Evolutionary conservation across 805 yeast species (phyloP).

Genomic region (Yamadazyma takamatsuzukensis): DNA sequence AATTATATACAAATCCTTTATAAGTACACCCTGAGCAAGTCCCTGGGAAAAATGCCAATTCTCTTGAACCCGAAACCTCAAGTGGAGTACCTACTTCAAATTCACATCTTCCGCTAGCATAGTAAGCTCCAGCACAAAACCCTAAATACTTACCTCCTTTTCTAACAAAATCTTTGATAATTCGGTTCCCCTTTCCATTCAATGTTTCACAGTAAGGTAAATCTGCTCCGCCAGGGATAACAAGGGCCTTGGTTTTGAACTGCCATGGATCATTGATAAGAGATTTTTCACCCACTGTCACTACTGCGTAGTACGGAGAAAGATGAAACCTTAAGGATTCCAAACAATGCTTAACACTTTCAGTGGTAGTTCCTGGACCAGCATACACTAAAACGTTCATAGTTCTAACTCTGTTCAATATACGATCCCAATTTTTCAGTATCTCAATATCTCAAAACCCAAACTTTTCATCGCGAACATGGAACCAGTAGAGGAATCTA

Average conservation of each 20-base stretch:
- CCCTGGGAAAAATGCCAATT: slow-evolving; percentile 80
- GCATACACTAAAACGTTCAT: slow-evolving; percentile 38
- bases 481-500: slow-evolving; percentile 15
- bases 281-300: slow-evolving; percentile 59
- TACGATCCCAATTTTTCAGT: too few relatives aligned
- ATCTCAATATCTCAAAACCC: too few relatives aligned
- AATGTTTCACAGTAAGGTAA: slow-evolving; percentile 74
- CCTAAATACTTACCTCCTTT: slow-evolving; percentile 85
- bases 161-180: slow-evolving; percentile 60
- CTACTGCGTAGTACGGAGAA: slow-evolving; percentile 87
- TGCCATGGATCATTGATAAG: slow-evolving; percentile 86
- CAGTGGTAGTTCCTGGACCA: slow-evolving; percentile 81
- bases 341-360: slow-evolving; percentile 78
- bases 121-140: slow-evolving; percentile 95
- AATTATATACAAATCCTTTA: slow-evolving; percentile 74
- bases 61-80: slow-evolving; percentile 87
- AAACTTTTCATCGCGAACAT: slow-evolving; percentile 5
- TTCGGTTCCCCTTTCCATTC: slow-evolving; percentile 63
- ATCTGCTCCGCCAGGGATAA: slow-evolving; percentile 97
- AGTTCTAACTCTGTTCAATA: neutral
- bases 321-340: slow-evolving; percentile 71
- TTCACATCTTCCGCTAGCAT: slow-evolving; percentile 68
- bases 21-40: slow-evolving; percentile 76
- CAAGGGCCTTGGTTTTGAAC: slow-evolving; percentile 70
- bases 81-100: slow-evolving; percentile 76